Percentiles rank a stretch among this genome's conserved stretches.
Conservation (phyloP, 164 flowering plant species). For the Sedum album region DNA sequence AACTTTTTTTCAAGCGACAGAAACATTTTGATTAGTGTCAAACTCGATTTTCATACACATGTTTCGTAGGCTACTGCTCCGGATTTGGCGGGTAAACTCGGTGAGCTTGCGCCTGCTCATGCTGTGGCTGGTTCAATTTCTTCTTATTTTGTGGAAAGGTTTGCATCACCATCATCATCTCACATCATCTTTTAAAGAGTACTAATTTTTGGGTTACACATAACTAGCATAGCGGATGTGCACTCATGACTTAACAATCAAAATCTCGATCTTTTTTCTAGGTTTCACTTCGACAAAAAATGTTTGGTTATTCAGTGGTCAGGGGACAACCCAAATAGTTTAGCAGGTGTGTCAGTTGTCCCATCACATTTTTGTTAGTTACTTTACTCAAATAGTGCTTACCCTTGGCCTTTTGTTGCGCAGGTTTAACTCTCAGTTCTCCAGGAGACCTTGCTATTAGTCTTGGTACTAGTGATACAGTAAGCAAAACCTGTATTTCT, state of each 20-base stretch:
- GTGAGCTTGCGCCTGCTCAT: conserved; percentile 87
- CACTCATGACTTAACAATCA: background rate
- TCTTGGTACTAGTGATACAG: conserved; percentile 97
- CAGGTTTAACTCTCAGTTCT: conserved; percentile 81
- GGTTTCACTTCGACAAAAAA: conserved; percentile 61
- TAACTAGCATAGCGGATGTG: background rate
- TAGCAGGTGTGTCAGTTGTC: conserved; percentile 53
- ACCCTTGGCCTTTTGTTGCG: conserved; percentile 7
- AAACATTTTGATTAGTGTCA: background rate
- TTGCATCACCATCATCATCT: conserved; percentile 7
- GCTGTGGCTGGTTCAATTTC: conserved; percentile 74
- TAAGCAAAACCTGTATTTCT: conserved; percentile 23
- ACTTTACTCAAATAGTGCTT: background rate
- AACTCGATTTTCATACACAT: background rate
- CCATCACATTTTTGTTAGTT: background rate
- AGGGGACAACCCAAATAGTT: conserved; percentile 97
- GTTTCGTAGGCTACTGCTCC: conserved; percentile 80
- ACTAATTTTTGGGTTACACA: background rate
- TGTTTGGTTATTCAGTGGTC: conserved; percentile 93
- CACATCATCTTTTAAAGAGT: background rate
- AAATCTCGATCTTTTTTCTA: conserved; percentile 20
- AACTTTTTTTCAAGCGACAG: background rate
- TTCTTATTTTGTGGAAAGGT: conserved; percentile 84
- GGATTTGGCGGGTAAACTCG: conserved; percentile 73
- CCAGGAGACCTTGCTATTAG: conserved; percentile 92